phyloP scores from a whole-genome alignment of 257 asterid genomes.

The Phtheirospermum japonicum region DNA sequence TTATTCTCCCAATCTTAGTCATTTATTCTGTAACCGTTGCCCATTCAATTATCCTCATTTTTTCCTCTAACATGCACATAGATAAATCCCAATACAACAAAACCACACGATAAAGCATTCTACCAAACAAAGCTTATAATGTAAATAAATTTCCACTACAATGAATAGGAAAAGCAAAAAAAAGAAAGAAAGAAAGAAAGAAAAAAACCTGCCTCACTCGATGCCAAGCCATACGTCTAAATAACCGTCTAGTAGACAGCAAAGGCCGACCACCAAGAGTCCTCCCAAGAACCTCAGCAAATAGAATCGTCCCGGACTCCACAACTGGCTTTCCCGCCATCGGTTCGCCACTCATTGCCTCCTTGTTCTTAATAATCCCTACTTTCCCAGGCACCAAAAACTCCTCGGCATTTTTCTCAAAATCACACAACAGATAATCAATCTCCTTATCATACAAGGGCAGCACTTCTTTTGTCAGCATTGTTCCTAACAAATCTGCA shows the following conservation, averaged over 20 bases:
- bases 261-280: conserved; percentile 94
- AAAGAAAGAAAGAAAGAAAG: conserved; percentile 45
- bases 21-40: too few species aligned
- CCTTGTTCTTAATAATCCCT: conserved; percentile 71
- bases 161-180: neutral
- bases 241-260: conserved; percentile 68
- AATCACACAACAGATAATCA: conserved; percentile 65
- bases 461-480: conserved; percentile 92
- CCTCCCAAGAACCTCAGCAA: conserved; percentile 94
- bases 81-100: conserved; percentile 4
- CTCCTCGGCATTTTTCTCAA: conserved; percentile 58
- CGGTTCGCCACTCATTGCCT: conserved; percentile 46
- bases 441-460: conserved; percentile 87
- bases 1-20: too few species aligned
- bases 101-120: conserved; percentile 25
- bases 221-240: conserved; percentile 85
- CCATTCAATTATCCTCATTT: neutral
- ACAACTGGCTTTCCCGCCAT: conserved; percentile 71
- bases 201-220: conserved; percentile 99
- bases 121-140: neutral
- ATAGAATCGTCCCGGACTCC: conserved; percentile 75
- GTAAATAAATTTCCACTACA: conserved; percentile 5
- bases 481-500: conserved; percentile 74
- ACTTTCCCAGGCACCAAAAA: conserved; percentile 62
- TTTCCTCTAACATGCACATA: neutral